Base-by-base conservation (phyloP, 805 yeast species). In the Ogataea glucozyma region DNA sequence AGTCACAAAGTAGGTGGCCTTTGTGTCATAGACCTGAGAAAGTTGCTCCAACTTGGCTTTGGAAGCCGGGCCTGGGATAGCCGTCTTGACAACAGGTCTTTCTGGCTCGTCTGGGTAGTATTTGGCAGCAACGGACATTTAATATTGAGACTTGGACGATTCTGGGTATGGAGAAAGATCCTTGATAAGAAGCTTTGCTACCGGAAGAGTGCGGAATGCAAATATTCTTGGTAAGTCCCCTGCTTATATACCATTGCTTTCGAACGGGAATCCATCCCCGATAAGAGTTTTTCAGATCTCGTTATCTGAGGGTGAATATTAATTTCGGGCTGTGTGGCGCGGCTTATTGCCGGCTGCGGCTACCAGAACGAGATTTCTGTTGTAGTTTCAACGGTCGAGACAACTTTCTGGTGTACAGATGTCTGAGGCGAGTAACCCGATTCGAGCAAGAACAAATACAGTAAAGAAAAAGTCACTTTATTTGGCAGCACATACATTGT, bases 1-100 rank as follows among this genome's bases (percentile, higher is more conserved):
- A 27, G 81, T 80, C 36, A 80, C 70, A 56, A 80, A 80, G 60
- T 80, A 80, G 9, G 76, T 78, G 17, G 84, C 75, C 65, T 85
- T 72, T 38, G 82, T 64, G 56, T 82, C 88, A 48, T 77, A 79
- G 11, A 77, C 82, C 29, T 68, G 50, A 32, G 66, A 62, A 40
- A 78, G 66, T 14, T 71, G 56, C 26, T 60, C 63, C 47, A 73
- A 61, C 20, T 61, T 64, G 12, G 58, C 65, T 41, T 60, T 52
- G 18, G 76, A 62, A 40, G 60, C 60, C 4, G 80, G 78, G 40
- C 81, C 81, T 23, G 81, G 81, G 50, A 72, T 62, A 6, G 61
- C 48, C n/a, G 78, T 61, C 40, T 54, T 66, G 31, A 77, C 58
- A 6, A 54, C 53, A 24, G 83, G 83, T 16, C 57, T 70, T 19